Evolutionary conservation across 495 filamentous ascomycete species (phyloP), one percentile per base, ranked within the genome.

Genomic region (Talaromyces wortmannii): DNA sequence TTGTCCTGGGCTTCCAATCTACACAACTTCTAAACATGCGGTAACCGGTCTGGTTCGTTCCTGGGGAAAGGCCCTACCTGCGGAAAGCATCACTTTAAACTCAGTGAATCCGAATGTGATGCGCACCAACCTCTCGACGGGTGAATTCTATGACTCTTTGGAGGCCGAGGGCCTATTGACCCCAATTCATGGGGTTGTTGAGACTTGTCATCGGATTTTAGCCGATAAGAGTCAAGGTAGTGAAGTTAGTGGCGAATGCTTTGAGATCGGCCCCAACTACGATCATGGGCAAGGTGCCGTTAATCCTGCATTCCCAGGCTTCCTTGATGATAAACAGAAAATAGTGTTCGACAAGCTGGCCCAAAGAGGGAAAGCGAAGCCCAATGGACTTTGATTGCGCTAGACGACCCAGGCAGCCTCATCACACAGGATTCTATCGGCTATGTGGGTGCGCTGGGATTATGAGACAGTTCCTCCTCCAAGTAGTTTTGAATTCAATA

Each of bases 21-120:
- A 61, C 31, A 55, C 57, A 3, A 55, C 63, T 6, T 60, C 51
- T 32, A 64, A 66, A 17, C 63, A 60, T 16, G 63, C 56, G 0
- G 60, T 65, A 2, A 45, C 61, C 16, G 58, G 64, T 0, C 40
- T 66, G 36, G 57, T 59, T 11, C 63, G 60, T 7, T 61, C 59
- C 43, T 36, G 12, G 6, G 33, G 33, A 6, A 36, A 6, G 12
- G 6, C 6, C 33, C 33, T 36, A 6, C 33, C 33, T 6, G 33
- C 6, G 12, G 33, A 36, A 36, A 6, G 12, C 12, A 36, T 36
- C 33, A 36, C 33, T 6, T 6, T 36, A 12, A 36, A 36, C 33
- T 6, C 33, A 12, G 33, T 36, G 33, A 6, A 12, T 36, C 33
- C 33, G 12, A 36, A 12, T 36, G 33, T 36, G 33, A 12, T 36